Percentiles rank a stretch among this genome's conserved stretches.
Evolutionary conservation across 768 basidiomycete genomes (phyloP).

Genomic region (Tylopilus balloui): DNA sequence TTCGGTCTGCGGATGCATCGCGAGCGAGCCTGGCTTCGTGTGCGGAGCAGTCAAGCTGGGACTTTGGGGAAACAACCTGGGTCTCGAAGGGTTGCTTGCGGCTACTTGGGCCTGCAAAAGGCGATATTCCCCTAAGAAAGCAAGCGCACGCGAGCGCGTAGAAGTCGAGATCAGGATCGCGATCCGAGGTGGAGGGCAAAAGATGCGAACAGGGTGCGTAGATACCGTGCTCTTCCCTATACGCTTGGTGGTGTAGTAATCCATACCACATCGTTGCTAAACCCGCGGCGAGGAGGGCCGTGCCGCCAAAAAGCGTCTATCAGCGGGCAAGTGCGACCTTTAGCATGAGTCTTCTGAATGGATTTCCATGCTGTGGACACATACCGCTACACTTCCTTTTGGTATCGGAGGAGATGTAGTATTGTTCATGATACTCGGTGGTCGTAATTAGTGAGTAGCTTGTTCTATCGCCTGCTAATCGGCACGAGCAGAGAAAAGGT

Average conservation of each 20-base stretch:
- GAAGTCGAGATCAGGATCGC: not conserved
- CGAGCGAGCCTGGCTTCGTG: not conserved
- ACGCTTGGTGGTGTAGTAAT: constrained; percentile 16
- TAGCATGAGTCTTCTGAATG: not conserved
- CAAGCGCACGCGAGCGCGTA: too few relatives aligned
- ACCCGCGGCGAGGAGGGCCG: constrained; percentile 17
- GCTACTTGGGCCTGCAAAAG: constrained; percentile 21
- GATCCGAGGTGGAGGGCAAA: not conserved
- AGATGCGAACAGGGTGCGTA: constrained; percentile 18
- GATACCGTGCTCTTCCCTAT: constrained; percentile 15
- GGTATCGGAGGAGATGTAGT: constrained; percentile 11
- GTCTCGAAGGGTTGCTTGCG: constrained; percentile 15
- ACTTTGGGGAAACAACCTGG: constrained; percentile 3
- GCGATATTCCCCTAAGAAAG: constrained; percentile 27
- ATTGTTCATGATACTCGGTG: constrained; percentile 3
- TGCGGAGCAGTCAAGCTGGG: not conserved
- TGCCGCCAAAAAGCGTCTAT: constrained; percentile 27
- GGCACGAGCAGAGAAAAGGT: too few relatives aligned
- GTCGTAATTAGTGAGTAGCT: too few relatives aligned
- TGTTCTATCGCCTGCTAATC: too few relatives aligned
- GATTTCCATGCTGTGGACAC: not conserved
- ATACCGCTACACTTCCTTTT: constrained; percentile 10
- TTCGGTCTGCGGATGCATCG: not conserved
- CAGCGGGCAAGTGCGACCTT: not conserved
- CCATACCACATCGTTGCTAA: constrained; percentile 21